Base-by-base conservation (phyloP, 2,329 filamentous ascomycete species). In the Exophiala xenobiotica region DNA sequence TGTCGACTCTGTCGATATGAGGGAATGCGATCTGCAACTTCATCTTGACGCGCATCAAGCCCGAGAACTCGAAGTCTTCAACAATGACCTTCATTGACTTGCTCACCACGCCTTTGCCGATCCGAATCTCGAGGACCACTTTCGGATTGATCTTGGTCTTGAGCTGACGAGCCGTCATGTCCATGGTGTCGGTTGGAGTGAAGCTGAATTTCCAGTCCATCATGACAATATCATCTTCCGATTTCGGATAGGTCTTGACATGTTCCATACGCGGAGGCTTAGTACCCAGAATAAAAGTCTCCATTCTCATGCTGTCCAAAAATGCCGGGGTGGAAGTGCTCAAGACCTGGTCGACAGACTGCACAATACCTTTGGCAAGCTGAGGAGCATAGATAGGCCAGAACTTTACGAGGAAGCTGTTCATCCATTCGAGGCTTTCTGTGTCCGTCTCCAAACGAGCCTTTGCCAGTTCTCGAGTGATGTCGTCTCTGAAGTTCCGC, bases 171-270 rank as follows among this genome's bases (percentile, higher is more conserved):
- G 86, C 78, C 1, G 93, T 99, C 80, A 99, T 83, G 69, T 99
- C 93, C 60, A 88, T 85, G 2, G 82, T 88, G 69, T 99, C 95
- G 61, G 93, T 97, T 26, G 93, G 93, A 0, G 89, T 97, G 74
- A 99, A 99, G 78, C 92, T 97, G 72, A 99, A 99, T 65, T 95
- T 96, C 93, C 93, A 99, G 68, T 99, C 93, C 93, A 99, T 99
- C 65, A 97, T 82, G 35, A 99, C 90, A 52, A 91, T 85, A 66
- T 99, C 93, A 58, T 96, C 91, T 62, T 96, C 90, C 1, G 88
- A 89, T 70, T 93, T 95, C 51, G 92, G 92, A 63, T 99, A 96
- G 0, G 93, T 96, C 77, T 96, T 97, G 70, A 99, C 93, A 65
- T 97, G 91, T 72, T 99, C 93, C 77, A 99, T 82, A 23, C 93